Conservation (phyloP, 1,284 basidiomycete genomes). For the Microbotryomycetes sp. region DNA sequence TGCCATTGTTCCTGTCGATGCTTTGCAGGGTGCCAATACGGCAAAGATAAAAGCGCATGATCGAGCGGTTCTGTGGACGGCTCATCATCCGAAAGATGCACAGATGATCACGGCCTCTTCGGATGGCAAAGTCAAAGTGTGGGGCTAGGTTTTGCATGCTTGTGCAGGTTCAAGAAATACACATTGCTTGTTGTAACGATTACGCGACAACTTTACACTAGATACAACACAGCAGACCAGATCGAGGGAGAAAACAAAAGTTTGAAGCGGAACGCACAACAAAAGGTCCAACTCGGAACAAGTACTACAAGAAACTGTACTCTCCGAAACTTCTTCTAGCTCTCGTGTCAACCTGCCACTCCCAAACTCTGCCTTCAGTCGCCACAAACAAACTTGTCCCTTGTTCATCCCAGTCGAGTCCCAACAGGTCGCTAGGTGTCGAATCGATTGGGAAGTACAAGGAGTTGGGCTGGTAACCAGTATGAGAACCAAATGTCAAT, state of each 20-base stretch:
- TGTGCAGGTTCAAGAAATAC: too few species aligned
- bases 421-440: conserved; percentile 21
- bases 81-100: conserved; percentile 60
- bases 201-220: too few species aligned
- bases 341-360: conserved; percentile 24
- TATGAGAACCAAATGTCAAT: not conserved
- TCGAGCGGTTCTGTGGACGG: conserved; percentile 83
- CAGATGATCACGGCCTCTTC: conserved; percentile 14
- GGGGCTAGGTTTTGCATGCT: too few species aligned
- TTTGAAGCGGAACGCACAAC: too few species aligned
- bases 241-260: too few species aligned
- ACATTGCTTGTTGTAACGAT: not conserved
- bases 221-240: too few species aligned
- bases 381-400: conserved; percentile 25
- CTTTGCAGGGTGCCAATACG: conserved; percentile 54
- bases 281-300: too few species aligned
- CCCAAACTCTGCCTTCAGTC: conserved; percentile 20
- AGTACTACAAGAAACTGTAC: conserved; percentile 5
- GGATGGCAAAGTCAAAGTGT: conserved; percentile 73
- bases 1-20: conserved; percentile 9
- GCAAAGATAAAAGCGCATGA: conserved; percentile 67
- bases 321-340: conserved; percentile 12
- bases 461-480: conserved; percentile 3
- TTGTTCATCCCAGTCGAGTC: conserved; percentile 27
- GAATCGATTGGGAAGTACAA: conserved; percentile 25